Evolutionary conservation across 2,329 filamentous ascomycete species (phyloP).

Genomic region (Calonectria ilicicola): DNA sequence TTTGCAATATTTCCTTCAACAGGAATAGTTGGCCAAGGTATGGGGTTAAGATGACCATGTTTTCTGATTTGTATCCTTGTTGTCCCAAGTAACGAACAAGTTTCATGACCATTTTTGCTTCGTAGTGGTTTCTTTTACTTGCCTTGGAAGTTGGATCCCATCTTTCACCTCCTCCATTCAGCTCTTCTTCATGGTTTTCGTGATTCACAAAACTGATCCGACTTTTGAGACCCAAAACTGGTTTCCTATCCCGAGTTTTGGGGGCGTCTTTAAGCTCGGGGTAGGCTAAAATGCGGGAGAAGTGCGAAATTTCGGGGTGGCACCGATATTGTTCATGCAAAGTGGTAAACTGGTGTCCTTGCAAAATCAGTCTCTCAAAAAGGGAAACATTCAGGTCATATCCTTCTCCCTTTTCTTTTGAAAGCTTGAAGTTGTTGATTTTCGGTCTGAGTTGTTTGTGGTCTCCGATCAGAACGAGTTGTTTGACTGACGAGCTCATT

Average conservation of each 20-base stretch:
- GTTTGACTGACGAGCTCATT: constrained; percentile 65
- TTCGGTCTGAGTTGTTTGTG: constrained; percentile 80
- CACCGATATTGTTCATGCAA: constrained; percentile 76
- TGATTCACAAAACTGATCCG: constrained; percentile 78
- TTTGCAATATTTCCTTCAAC: constrained; percentile 63
- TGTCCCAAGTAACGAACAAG: constrained; percentile 76
- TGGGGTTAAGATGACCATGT: constrained; percentile 77
- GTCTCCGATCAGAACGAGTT: constrained; percentile 79
- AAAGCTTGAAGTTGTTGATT: constrained; percentile 69
- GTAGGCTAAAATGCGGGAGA: constrained; percentile 71
- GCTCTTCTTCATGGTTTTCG: constrained; percentile 61
- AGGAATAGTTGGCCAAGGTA: constrained; percentile 77
- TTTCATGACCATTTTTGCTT: constrained; percentile 74
- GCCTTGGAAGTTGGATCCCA: constrained; percentile 61
- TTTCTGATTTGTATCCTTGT: constrained; percentile 75
- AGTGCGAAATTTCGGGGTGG: constrained; percentile 73
- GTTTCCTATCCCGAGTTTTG: constrained; percentile 58
- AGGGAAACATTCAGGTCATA: constrained; percentile 76
- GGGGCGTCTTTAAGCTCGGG: constrained; percentile 68
- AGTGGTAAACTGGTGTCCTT: constrained; percentile 64
- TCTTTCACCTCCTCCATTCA: constrained; percentile 57
- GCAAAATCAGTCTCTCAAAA: constrained; percentile 74
- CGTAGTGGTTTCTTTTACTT: constrained; percentile 72
- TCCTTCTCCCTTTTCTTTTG: constrained; percentile 72
- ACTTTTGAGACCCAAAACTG: constrained; percentile 67